Evolutionary conservation across 163 green algal genomes (phyloP).

Genomic region (Prototheca cutis): DNA sequence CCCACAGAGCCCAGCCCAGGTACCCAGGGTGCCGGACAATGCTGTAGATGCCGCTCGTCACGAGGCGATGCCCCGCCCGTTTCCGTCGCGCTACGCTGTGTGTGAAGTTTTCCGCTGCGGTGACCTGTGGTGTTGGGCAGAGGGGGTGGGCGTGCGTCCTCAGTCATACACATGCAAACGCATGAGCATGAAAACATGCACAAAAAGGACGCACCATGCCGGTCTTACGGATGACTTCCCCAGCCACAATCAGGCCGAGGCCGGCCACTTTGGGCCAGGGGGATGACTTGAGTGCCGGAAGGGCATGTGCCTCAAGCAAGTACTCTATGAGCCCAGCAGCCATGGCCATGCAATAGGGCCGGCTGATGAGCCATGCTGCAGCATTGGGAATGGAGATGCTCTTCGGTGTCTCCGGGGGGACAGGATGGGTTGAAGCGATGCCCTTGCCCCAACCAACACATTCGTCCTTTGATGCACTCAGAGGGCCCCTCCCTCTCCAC

Average conservation of each 20-base stretch:
- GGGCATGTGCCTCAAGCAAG: slow-evolving; percentile 25
- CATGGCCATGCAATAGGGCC: slow-evolving; percentile 58
- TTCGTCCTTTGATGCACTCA: no score
- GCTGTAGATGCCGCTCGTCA: slow-evolving; percentile 56
- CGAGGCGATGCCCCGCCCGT: slow-evolving; percentile 33
- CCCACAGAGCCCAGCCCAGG: slow-evolving; percentile 69
- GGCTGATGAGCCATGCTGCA: slow-evolving; percentile 58
- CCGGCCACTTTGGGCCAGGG: slow-evolving; percentile 21
- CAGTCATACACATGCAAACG: no score
- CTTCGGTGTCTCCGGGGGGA: background rate
- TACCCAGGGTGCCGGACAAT: slow-evolving; percentile 70
- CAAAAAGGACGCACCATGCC: slow-evolving; percentile 66
- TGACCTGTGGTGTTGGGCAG: slow-evolving; percentile 34
- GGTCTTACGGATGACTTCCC: slow-evolving; percentile 55
- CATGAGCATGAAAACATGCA: no score
- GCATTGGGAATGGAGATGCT: background rate
- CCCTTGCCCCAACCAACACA: no score
- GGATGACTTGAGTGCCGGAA: slow-evolving; percentile 26
- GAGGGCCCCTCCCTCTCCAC: no score
- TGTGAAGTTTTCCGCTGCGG: slow-evolving; percentile 58
- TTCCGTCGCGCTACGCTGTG: slow-evolving; percentile 40
- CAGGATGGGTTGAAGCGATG: no score
- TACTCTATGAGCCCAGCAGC: slow-evolving; percentile 41
- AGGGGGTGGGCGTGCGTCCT: background rate
- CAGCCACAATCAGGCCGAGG: slow-evolving; percentile 36